phyloP scores from a whole-genome alignment of 352 stramenopile species.

The Phytophthora pseudosyringae region DNA sequence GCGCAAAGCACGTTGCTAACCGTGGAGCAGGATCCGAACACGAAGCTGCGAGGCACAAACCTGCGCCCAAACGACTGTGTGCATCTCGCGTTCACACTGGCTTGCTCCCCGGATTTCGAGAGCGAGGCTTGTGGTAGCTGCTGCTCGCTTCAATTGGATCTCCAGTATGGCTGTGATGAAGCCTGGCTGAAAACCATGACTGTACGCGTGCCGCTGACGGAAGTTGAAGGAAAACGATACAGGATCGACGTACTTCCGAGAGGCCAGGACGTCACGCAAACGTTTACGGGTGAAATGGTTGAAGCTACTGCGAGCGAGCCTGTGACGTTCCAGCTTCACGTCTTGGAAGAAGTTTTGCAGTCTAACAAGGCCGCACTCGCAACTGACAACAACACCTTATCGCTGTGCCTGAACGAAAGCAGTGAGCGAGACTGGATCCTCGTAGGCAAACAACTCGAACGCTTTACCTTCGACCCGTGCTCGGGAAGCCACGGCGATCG shows the following conservation, averaged over 20 bases:
- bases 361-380: conserved; percentile 6
- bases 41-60: conserved; percentile 30
- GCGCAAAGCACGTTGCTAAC: neutral
- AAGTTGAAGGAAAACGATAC: conserved; percentile 42
- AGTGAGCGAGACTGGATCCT: conserved; percentile 75
- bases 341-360: conserved; percentile 35
- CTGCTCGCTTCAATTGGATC: conserved; percentile 26
- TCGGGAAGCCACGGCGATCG: conserved; percentile 12
- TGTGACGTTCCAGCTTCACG: conserved; percentile 53
- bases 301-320: conserved; percentile 45
- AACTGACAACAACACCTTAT: conserved; percentile 15
- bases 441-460: conserved; percentile 66
- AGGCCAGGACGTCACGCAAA: conserved; percentile 8
- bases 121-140: conserved; percentile 8
- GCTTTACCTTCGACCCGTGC: conserved; percentile 36
- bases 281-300: conserved; percentile 8
- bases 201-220: conserved; percentile 37
- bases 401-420: conserved; percentile 57
- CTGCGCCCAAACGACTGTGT: conserved; percentile 43
- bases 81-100: conserved; percentile 50
- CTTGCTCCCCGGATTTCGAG: conserved; percentile 24
- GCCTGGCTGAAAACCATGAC: conserved; percentile 28
- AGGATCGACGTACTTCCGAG: conserved; percentile 48
- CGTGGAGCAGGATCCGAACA: conserved; percentile 49
- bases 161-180: conserved; percentile 21